Conservation (phyloP, 805 yeast species). For the Metschnikowia picachoensis region DNA sequence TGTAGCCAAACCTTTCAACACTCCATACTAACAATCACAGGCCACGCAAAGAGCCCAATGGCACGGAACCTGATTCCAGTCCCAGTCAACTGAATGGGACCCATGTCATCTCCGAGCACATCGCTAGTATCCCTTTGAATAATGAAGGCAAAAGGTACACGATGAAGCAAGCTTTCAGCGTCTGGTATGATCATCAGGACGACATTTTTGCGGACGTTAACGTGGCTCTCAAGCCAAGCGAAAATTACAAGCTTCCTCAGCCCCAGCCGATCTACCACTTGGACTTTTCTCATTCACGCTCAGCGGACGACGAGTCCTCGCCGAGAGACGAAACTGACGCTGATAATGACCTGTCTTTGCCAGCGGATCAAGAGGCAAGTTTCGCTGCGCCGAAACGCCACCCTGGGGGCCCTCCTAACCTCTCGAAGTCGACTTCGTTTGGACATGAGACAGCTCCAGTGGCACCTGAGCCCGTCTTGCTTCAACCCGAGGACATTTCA, state of each 20-base stretch:
- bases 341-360: neutral
- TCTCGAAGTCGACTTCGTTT: neutral
- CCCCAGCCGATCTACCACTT: slow-evolving; percentile 38
- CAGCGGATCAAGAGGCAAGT: neutral
- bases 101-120: slow-evolving; percentile 4
- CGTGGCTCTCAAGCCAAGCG: slow-evolving; percentile 17
- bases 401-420: slow-evolving; percentile 1
- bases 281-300: slow-evolving; percentile 22
- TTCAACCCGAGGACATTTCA: slow-evolving; percentile 32
- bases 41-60: slow-evolving; percentile 16
- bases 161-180: slow-evolving; percentile 49
- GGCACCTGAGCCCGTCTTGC: slow-evolving; percentile 2
- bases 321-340: slow-evolving; percentile 1
- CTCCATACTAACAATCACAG: slow-evolving; percentile 10
- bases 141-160: slow-evolving; percentile 43
- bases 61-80: slow-evolving; percentile 2
- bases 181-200: slow-evolving; percentile 42
- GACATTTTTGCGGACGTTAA: slow-evolving; percentile 17
- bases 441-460: neutral
- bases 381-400: neutral
- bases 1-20: neutral
- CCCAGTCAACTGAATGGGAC: neutral
- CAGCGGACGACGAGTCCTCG: slow-evolving; percentile 1
- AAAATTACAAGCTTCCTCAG: slow-evolving; percentile 27
- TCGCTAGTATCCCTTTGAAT: slow-evolving; percentile 31